phyloP scores from a whole-genome alignment of 257 asterid genomes.

The Solanum lycopersicoides region DNA sequence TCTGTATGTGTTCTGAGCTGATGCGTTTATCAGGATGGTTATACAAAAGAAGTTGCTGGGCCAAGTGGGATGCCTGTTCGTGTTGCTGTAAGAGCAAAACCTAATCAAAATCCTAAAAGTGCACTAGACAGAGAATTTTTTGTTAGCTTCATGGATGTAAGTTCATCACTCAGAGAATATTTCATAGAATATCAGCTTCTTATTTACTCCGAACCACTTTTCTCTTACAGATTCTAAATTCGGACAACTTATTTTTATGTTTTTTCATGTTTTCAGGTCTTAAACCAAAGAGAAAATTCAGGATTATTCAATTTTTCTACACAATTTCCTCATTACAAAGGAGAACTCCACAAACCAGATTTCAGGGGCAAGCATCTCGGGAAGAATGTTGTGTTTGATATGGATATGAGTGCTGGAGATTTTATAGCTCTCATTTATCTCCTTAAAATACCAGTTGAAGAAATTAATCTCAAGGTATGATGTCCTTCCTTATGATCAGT shows the following conservation, averaged over 20 bases:
- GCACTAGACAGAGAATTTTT: constrained; percentile 43
- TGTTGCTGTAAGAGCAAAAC: constrained; percentile 77
- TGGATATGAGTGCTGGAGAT: constrained; percentile 96
- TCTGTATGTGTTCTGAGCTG: background rate
- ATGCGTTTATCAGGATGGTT: constrained; percentile 56
- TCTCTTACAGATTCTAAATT: background rate
- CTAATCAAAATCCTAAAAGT: constrained; percentile 33
- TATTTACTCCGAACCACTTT: background rate
- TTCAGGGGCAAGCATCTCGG: constrained; percentile 39
- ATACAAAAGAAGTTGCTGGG: constrained; percentile 39
- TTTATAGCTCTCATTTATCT: constrained; percentile 77
- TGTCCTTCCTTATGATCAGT: background rate
- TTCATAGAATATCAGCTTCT: background rate
- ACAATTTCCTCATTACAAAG: constrained; percentile 46
- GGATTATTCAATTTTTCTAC: constrained; percentile 61
- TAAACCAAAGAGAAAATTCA: constrained; percentile 38
- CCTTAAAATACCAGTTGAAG: constrained; percentile 60
- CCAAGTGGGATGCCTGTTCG: constrained; percentile 50
- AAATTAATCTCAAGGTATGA: constrained; percentile 63
- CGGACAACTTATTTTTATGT: background rate
- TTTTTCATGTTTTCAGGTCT: constrained; percentile 36
- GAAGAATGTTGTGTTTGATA: constrained; percentile 65
- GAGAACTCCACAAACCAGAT: constrained; percentile 43
- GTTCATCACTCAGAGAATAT: background rate
- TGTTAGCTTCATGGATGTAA: constrained; percentile 59